Percentiles rank a stretch among this genome's conserved stretches.
Conservation (phyloP, 2,329 filamentous ascomycete genomes). For the Aureobasidium leucospermi region DNA sequence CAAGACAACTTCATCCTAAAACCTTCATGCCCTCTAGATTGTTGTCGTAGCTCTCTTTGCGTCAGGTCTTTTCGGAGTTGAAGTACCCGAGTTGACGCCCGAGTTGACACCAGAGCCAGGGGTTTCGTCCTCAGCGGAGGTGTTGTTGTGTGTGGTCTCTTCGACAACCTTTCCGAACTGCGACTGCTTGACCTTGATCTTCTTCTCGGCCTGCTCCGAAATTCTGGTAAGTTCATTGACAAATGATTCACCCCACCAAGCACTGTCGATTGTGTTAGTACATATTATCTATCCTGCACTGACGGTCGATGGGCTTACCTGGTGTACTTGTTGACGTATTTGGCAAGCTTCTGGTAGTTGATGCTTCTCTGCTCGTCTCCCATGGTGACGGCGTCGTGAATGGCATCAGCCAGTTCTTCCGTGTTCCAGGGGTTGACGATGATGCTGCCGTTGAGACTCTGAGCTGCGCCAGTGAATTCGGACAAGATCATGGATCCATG, state of each 20-base stretch:
- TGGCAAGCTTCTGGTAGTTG: slow-evolving; percentile 87
- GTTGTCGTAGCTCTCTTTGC: not conserved
- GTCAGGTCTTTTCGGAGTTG: not conserved
- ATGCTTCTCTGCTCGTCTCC: slow-evolving; percentile 74
- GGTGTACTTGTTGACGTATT: slow-evolving; percentile 96
- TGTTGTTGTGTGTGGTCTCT: not conserved
- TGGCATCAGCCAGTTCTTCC: slow-evolving; percentile 84
- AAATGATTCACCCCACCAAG: slow-evolving; percentile 94
- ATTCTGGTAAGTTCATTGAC: slow-evolving; percentile 69
- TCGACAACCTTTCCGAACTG: not conserved
- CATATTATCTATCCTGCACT: not conserved
- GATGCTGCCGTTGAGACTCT: slow-evolving; percentile 85
- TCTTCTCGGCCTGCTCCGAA: slow-evolving; percentile 45
- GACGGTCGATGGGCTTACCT: slow-evolving; percentile 41
- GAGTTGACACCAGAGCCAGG: not conserved
- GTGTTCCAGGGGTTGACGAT: slow-evolving; percentile 99
- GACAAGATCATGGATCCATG: slow-evolving; percentile 93
- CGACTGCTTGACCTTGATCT: slow-evolving; percentile 34
- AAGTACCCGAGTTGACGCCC: not conserved
- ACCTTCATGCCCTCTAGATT: not conserved
- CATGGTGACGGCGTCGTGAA: slow-evolving; percentile 97
- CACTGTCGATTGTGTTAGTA: slow-evolving; percentile 40
- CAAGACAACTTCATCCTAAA: not conserved
- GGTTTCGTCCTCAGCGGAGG: not conserved
- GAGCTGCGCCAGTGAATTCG: slow-evolving; percentile 92